These are phyloP conservation scores for Globisporangium megalacanthum DNA, from an alignment of 352 stramenopile species.

Conservation along the genomic window DNA sequence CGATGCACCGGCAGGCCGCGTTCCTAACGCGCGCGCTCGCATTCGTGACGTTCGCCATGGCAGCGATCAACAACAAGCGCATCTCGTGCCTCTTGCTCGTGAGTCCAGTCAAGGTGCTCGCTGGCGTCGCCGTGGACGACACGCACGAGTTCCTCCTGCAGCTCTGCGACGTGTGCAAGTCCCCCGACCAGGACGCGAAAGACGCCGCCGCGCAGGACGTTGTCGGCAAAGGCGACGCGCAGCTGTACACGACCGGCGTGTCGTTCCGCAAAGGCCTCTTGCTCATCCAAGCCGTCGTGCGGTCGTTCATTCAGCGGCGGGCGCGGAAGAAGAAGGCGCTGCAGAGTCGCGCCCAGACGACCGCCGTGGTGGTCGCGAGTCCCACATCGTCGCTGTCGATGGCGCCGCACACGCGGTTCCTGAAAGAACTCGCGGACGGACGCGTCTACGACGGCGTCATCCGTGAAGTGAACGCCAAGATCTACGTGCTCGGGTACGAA, in stretches of 20 bases:
- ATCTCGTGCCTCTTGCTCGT: conserved; percentile 74
- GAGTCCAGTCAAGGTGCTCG: conserved; percentile 81
- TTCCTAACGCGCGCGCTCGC: conserved; percentile 74
- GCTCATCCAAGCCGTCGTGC: conserved; percentile 64
- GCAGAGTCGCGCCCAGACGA: conserved; percentile 11
- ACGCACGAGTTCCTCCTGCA: conserved; percentile 75
- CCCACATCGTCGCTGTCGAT: conserved; percentile 27
- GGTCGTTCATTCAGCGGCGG: conserved; percentile 51
- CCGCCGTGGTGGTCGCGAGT: neutral
- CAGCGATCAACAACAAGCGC: conserved; percentile 26
- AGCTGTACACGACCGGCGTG: conserved; percentile 69
- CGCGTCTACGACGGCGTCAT: conserved; percentile 68
- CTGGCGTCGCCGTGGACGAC: conserved; percentile 53
- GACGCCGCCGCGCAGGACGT: conserved; percentile 51
- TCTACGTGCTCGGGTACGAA: conserved; percentile 57
- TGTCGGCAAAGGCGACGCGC: conserved; percentile 49
- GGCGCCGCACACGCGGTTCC: conserved; percentile 51
- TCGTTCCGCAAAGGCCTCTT: conserved; percentile 66
- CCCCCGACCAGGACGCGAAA: conserved; percentile 37
- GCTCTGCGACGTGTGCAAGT: conserved; percentile 57
- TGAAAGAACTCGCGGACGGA: conserved; percentile 66
- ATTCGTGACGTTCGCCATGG: conserved; percentile 65
- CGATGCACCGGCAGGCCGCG: conserved; percentile 31
- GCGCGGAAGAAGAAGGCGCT: conserved; percentile 32
- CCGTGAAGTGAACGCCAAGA: conserved; percentile 30